Conservation (phyloP, 2,329 filamentous ascomycete genomes). For the Tolypocladium album region DNA sequence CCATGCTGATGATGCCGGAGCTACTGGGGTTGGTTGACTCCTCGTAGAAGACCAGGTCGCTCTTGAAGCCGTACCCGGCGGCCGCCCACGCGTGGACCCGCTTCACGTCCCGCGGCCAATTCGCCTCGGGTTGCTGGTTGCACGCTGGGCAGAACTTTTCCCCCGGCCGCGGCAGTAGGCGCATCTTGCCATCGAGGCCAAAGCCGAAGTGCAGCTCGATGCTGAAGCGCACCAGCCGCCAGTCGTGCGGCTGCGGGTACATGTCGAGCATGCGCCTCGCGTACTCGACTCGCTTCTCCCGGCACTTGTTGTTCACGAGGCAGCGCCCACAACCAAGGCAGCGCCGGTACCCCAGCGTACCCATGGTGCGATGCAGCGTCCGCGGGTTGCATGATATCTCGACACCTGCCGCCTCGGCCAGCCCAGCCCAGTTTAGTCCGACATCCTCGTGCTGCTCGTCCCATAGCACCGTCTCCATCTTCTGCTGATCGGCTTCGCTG, state of each 20-base stretch:
- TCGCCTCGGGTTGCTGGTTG: conserved; percentile 9
- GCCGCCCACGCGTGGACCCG: conserved; percentile 24
- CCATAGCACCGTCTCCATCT: conserved; percentile 27
- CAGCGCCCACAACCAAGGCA: conserved; percentile 19
- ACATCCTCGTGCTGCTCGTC: conserved; percentile 19
- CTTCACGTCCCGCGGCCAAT: conserved; percentile 22
- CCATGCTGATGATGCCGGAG: conserved; percentile 20
- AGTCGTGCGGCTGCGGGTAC: conserved; percentile 18
- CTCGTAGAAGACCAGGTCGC: conserved; percentile 26
- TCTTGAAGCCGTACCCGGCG: conserved; percentile 24
- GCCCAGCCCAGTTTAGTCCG: conserved; percentile 21
- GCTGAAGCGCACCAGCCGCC: conserved; percentile 23
- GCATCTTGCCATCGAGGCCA: conserved; percentile 24
- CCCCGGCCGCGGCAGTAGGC: conserved; percentile 21
- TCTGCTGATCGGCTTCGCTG: conserved; percentile 20
- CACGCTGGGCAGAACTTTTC: conserved; percentile 21
- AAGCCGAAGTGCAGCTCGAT: conserved; percentile 27
- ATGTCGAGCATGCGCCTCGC: conserved; percentile 20
- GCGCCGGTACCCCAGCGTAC: conserved; percentile 23
- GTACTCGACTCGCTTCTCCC: conserved; percentile 22
- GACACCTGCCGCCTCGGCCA: conserved; percentile 22
- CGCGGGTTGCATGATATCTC: conserved; percentile 20
- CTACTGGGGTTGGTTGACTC: conserved; percentile 21
- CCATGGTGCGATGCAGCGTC: conserved; percentile 26
- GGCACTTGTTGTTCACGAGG: conserved; percentile 18